A percentile compares a stretch with the other conserved stretches of the same genome.
phyloP scores from a whole-genome alignment of 768 basidiomycete genomes.

The Melanogaster broomeanus region DNA sequence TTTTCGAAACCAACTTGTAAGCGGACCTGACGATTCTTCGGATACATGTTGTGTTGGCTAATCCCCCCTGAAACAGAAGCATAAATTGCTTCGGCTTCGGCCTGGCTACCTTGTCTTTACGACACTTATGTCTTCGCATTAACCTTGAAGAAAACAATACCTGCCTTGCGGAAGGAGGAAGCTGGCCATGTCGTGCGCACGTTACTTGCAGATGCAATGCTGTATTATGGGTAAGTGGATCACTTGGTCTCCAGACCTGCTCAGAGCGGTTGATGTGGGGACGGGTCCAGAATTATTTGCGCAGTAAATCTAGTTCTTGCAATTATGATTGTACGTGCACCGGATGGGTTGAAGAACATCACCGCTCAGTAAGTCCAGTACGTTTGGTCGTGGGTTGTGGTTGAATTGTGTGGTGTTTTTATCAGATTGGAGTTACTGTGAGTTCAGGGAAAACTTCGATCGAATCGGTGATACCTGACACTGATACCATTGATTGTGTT shows the following conservation, averaged over 20 bases:
- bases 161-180: conserved; percentile 16
- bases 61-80: conserved; percentile 14
- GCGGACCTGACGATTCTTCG: not conserved
- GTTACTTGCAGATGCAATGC: conserved; percentile 33
- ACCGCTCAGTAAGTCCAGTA: conserved; percentile 29
- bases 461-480: conserved; percentile 16
- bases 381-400: not conserved
- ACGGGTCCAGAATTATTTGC: conserved; percentile 36
- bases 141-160: conserved; percentile 33
- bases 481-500: conserved; percentile 39
- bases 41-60: not conserved
- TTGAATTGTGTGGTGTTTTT: not conserved
- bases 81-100: conserved; percentile 36
- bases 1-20: conserved; percentile 34
- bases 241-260: not conserved
- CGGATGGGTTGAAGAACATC: conserved; percentile 35
- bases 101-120: conserved; percentile 43
- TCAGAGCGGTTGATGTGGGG: not conserved
- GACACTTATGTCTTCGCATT: conserved; percentile 39
- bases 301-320: conserved; percentile 39
- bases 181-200: conserved; percentile 21
- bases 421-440: conserved; percentile 43
- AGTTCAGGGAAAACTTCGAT: conserved; percentile 10
- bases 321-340: conserved; percentile 38
- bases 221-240: conserved; percentile 35